Evolutionary conservation across 257 asterid species (phyloP).

Genomic region (Gentiana straminea): DNA sequence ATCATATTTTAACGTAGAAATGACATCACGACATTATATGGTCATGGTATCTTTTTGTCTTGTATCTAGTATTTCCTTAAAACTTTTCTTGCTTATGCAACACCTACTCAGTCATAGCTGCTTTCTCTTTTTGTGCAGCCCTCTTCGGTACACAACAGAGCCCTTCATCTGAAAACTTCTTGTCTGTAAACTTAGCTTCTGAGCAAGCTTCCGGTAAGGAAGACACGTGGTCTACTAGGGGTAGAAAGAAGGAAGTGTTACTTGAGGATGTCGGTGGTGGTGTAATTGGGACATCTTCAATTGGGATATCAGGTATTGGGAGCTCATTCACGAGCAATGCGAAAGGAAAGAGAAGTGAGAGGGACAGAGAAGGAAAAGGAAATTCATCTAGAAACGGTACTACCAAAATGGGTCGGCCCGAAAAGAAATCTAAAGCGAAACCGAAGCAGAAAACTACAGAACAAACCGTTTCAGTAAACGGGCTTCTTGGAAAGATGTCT

Average conservation of each 20-base stretch:
- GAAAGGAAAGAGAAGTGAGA: conserved; percentile 86
- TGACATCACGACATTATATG: neutral
- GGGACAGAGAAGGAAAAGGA: conserved; percentile 74
- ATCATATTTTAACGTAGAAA: too few relatives aligned
- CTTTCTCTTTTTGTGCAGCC: conserved; percentile 35
- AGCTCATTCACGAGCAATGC: conserved; percentile 62
- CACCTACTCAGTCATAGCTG: neutral
- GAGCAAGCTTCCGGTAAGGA: conserved; percentile 39
- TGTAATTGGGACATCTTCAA: conserved; percentile 28
- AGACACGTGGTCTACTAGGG: conserved; percentile 50
- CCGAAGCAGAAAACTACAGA: conserved; percentile 73
- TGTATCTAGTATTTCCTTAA: neutral
- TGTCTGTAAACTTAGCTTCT: conserved; percentile 34
- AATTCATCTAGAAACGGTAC: conserved; percentile 57
- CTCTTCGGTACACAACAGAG: conserved; percentile 55
- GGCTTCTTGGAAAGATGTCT: conserved; percentile 53
- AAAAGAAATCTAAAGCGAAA: conserved; percentile 72
- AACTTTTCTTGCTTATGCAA: conserved; percentile 3
- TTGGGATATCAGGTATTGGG: conserved; percentile 42
- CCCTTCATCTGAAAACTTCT: conserved; percentile 43
- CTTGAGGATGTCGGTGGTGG: conserved; percentile 65
- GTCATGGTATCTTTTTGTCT: too few relatives aligned
- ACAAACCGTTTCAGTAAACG: conserved; percentile 58
- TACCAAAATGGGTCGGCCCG: conserved; percentile 53
- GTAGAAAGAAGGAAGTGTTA: conserved; percentile 53